Base-by-base conservation (phyloP, 257 asterid genomes). In the Solanum neorickii region DNA sequence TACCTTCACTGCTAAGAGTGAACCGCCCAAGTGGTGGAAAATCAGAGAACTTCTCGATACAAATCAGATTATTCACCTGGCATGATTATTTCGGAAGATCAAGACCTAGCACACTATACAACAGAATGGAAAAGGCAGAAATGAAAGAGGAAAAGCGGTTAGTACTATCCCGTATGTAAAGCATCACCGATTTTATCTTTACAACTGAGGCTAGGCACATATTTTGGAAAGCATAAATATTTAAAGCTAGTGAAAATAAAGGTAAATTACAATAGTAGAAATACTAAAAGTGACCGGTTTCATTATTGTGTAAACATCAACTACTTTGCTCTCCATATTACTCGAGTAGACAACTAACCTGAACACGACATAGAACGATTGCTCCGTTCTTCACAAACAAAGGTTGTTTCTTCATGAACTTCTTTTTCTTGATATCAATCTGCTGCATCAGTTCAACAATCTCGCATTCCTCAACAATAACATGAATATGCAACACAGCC, bases 1-100 rank as follows among this genome's bases (percentile, higher is more conserved):
- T 83, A 94, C 99, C 99, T 95, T 96, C 99, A 12, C 95, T 93
- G 62, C 99, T 98, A 85, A 97, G 99, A 83, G 99, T 96, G 90
- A 97, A 97, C 88, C 98, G 91, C 60, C 99, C 99, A 83, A 97
- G 93, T 72, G 95, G 99, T 27, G 98, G 86, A 89, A 94, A 93
- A 88, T 96, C 98, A 6, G 93, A 76, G 84, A 94, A 97, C 86
- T 93, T 94, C 90, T 97, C 99, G 5, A 97, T 82, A 87, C 98
- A 96, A 88, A 97, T 97, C 90, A 91, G 7, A 87, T 94, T 94
- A 89, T 88, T 94, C 44, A 92, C 97, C 99, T 97, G 94, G n/a
- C n/a, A 87, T 86, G 84, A 78, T 82, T 46, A 85, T 74, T 68
- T n/a, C 3, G 27, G 29, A 44, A 69, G 21, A 47, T 86, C 82